These are phyloP conservation scores for Croton setiger DNA, from an alignment of 441 rosid genomes.

Conservation along the genomic window DNA sequence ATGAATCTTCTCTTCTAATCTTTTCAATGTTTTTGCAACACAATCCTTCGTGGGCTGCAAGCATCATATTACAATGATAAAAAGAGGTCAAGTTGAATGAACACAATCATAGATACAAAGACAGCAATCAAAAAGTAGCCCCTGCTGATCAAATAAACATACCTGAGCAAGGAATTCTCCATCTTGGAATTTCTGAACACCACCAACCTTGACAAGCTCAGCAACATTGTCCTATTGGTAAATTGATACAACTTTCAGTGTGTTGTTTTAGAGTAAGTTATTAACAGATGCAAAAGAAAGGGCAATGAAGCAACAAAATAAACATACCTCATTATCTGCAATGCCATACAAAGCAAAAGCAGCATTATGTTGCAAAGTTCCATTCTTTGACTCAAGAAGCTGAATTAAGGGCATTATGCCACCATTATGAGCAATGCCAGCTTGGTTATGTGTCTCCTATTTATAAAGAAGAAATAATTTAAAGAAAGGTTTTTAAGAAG, in stretches of 20 bases:
- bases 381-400: conserved; percentile 90
- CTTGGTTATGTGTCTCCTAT: conserved; percentile 92
- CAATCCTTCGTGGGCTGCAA: conserved; percentile 93
- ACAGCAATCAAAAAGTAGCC: background rate
- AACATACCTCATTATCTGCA: conserved; percentile 87
- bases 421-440: conserved; percentile 88
- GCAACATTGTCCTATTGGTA: conserved; percentile 77
- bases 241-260: conserved; percentile 12
- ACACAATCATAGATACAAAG: background rate
- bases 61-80: conserved; percentile 4
- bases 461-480: background rate
- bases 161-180: conserved; percentile 93
- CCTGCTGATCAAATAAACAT: conserved; percentile 21
- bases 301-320: background rate
- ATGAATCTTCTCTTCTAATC: conserved; percentile 91
- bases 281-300: background rate
- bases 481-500: background rate
- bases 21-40: conserved; percentile 82
- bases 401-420: conserved; percentile 74
- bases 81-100: background rate
- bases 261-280: background rate
- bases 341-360: conserved; percentile 96
- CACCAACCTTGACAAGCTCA: conserved; percentile 83
- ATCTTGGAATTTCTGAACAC: conserved; percentile 84
- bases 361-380: conserved; percentile 94